Conservation (phyloP, 2,329 filamentous ascomycete genomes). For the Colletotrichum tabaci region DNA sequence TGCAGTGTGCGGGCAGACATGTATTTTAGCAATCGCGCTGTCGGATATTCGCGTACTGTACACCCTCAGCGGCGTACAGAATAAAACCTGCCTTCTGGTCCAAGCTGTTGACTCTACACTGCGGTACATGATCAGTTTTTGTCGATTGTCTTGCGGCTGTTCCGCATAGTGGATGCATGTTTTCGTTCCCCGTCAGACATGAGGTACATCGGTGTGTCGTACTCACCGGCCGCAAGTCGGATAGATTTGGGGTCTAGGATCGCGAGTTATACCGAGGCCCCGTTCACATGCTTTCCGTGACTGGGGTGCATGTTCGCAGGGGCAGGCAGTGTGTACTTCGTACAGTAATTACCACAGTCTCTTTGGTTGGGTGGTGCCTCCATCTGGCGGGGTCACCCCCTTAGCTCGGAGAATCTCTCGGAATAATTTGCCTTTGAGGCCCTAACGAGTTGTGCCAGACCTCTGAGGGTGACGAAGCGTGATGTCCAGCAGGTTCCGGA, state of each 20-base stretch:
- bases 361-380: constrained; percentile 14
- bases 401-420: constrained; percentile 38
- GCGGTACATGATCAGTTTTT: not conserved
- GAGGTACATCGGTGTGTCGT: no score
- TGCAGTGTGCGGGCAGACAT: not conserved
- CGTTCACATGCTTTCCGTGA: constrained; percentile 14
- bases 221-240: constrained; percentile 5
- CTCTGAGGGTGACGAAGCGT: not conserved
- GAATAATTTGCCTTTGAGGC: not conserved
- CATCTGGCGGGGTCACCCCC: constrained; percentile 10
- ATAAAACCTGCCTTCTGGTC: not conserved
- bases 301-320: constrained; percentile 17
- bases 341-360: not conserved
- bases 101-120: not conserved
- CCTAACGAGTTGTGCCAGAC: not conserved
- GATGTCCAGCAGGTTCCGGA: not conserved
- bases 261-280: constrained; percentile 26
- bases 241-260: constrained; percentile 14
- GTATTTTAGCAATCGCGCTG: not conserved
- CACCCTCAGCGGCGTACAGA: not conserved
- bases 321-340: not conserved
- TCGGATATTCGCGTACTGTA: not conserved
- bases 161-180: not conserved
- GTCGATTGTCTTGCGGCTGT: not conserved
- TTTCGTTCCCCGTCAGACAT: not conserved